Evolutionary conservation across 2,329 filamentous ascomycete species (phyloP), one percentile per base, ranked within the genome.

Genomic region (Canariomyces notabilis): DNA sequence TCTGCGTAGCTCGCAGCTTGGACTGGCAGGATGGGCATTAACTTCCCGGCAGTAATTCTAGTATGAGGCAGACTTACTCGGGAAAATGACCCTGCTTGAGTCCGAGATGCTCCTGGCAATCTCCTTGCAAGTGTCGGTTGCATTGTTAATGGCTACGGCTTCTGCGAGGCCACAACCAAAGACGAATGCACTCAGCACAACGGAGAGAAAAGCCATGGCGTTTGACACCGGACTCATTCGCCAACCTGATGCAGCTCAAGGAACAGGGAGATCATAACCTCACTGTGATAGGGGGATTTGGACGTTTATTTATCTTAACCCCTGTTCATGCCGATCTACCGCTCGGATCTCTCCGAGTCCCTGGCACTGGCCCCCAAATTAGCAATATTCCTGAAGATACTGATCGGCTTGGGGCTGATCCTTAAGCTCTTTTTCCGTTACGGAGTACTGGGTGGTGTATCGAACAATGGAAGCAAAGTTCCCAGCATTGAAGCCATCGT

Each of bases 21-120:
- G 12, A 42, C 42, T 44, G 22, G 9, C 4, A 11, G 7, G 15
- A 3, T 7, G 15, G 11, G n/a, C 16, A 3, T 19, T 23, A 14
- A 12, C 12, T 9, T 32, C 14, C 26, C 26, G 38, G 23, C 23
- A 19, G 9, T 18, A n/a, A n/a, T n/a, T 5, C 14, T n/a, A 26
- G 4, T 26, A 19, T 12, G n/a, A 23, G 3, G 9, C 5, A 18
- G 9, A 16, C 49, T 35, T 36, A 52, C 49, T 26, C 2, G 49
- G 49, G n/a, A 37, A 52, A 6, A 49, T n/a, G n/a, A 52, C 46
- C 3, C 46, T 43, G 33, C 42, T 52, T 6, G 39, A 23, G 9
- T 19, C 9, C 1, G 49, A 52, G n/a, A 52, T 32, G 7, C 16
- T 18, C 8, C 16, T n/a, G 2, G 22, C 23, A 16, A 52, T 52